phyloP scores from a whole-genome alignment of 495 filamentous ascomycete genomes.

The Thozetella sp. region DNA sequence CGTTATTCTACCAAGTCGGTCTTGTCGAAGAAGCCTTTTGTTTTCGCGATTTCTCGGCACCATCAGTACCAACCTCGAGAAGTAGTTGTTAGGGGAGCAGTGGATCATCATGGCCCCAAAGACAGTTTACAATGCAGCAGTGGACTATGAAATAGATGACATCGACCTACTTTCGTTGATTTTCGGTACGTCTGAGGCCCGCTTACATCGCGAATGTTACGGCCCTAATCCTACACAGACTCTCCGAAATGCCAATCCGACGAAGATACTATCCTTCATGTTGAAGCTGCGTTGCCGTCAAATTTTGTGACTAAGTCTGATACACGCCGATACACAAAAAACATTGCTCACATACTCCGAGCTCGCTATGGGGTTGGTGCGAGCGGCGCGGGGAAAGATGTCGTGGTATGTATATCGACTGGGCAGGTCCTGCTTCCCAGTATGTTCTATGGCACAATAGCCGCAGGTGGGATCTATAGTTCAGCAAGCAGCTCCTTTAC shows the following conservation, averaged over 20 bases:
- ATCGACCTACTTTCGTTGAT: background rate
- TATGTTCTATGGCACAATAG: slow-evolving; percentile 44
- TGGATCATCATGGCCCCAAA: no score
- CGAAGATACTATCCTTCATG: slow-evolving; percentile 9
- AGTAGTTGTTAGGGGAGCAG: no score
- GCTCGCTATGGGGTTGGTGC: slow-evolving; percentile 40
- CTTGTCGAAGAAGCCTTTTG: no score
- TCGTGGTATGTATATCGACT: slow-evolving; percentile 44
- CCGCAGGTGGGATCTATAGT: slow-evolving; percentile 48
- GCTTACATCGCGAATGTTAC: background rate
- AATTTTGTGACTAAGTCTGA: slow-evolving; percentile 43
- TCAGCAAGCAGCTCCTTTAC: slow-evolving; percentile 35
- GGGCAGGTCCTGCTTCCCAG: slow-evolving; percentile 41
- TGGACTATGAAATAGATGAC: background rate
- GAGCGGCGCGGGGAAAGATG: slow-evolving; percentile 43
- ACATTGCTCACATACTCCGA: slow-evolving; percentile 42
- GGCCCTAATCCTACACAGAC: background rate
- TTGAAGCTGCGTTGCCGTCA: slow-evolving; percentile 42
- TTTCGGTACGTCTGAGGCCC: background rate
- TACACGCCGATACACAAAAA: slow-evolving; percentile 33
- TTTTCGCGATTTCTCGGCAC: no score
- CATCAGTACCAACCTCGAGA: background rate
- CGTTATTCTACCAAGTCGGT: no score
- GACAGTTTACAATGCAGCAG: slow-evolving; percentile 92
- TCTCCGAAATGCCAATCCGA: background rate